Base-by-base conservation (phyloP, 2,329 filamentous ascomycete genomes). In the Colletotrichum sublineola region DNA sequence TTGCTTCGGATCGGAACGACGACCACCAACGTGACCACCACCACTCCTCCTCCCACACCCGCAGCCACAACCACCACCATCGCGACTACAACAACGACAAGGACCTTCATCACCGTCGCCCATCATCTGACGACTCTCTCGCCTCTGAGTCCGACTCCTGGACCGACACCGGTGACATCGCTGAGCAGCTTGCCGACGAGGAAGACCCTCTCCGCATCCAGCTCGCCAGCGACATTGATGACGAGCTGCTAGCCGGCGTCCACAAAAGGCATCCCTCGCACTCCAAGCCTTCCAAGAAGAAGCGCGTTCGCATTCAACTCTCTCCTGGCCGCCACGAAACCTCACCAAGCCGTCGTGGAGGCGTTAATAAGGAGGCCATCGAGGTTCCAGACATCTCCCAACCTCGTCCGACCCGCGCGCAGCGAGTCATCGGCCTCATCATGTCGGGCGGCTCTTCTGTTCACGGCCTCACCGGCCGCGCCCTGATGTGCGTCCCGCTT, bases 141-240 rank as follows among this genome's bases (percentile, higher is more conserved):
- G 87, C 86, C 78, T 93, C 94, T 82, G 84, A 86, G 74, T 94
- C 92, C 71, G 61, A 63, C 52, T 90, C 93, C 77, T 98, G 94
- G 95, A 95, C 94, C 80, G 95, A 98, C 82, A 97, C 96, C 56
- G 96, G 95, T 79, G 96, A 98, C 83, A 90, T 98, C 78, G 94
- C 94, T 79, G 96, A 98, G 85, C 96, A 97, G 87, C 88, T 95
- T 77, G 93, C 90, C 78, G 92, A 93, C 86, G 91, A 96, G 83
- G 91, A 96, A 83, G 94, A 97, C 81, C 94, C 94, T 72, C 87
- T 97, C 76, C 91, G 90, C 77, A 89, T 91, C 77, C 91, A 90
- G 78, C 86, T 96, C 73, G 87, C 87, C 79, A 86, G 90, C 77
- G 91, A 91, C 76, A 83, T 92, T 71, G 90, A 94, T 81, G 89